These are phyloP conservation scores for Teunomyces barrocoloradensis DNA, from an alignment of 805 yeast genomes.

Conservation along the genomic window DNA sequence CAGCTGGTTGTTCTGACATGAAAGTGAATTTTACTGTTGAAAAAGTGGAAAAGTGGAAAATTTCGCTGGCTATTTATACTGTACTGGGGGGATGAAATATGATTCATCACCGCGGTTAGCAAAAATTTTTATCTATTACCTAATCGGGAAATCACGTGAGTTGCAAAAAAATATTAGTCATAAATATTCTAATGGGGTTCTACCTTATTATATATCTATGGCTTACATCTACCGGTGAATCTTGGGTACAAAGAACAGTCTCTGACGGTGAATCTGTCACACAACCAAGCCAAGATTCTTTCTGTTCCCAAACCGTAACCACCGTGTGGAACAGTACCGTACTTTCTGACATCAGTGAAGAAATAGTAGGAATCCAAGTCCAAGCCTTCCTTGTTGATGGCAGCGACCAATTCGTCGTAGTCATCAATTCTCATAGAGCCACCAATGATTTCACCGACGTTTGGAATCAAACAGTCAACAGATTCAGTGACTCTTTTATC, in stretches of 20 bases:
- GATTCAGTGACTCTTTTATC: constrained; percentile 96
- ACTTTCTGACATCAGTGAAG: constrained; percentile 93
- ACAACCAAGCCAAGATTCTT: constrained; percentile 96
- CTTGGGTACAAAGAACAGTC: constrained; percentile 98
- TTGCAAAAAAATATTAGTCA: not conserved
- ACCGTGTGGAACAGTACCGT: constrained; percentile 98
- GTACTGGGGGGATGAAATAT: not conserved
- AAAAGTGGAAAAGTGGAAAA: not conserved
- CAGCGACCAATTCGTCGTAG: constrained; percentile 79
- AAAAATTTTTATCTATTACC: constrained; percentile 7
- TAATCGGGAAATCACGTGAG: constrained; percentile 7
- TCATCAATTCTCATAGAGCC: constrained; percentile 97
- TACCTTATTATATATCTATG: constrained; percentile 39
- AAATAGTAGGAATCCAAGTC: constrained; percentile 85
- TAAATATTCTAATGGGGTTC: not conserved
- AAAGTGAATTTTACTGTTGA: constrained; percentile 2
- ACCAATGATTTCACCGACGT: constrained; percentile 98
- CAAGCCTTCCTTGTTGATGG: constrained; percentile 90
- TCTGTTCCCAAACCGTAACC: constrained; percentile 99
- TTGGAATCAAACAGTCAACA: constrained; percentile 98
- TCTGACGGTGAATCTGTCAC: constrained; percentile 96
- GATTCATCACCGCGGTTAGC: constrained; percentile 25
- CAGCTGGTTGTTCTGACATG: constrained; percentile 51
- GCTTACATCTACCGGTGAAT: constrained; percentile 96
- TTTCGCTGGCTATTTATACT: constrained; percentile 1